These are phyloP conservation scores for Monoraphidium neglectum DNA, from an alignment of 139 green algal species.

Conservation along the genomic window DNA sequence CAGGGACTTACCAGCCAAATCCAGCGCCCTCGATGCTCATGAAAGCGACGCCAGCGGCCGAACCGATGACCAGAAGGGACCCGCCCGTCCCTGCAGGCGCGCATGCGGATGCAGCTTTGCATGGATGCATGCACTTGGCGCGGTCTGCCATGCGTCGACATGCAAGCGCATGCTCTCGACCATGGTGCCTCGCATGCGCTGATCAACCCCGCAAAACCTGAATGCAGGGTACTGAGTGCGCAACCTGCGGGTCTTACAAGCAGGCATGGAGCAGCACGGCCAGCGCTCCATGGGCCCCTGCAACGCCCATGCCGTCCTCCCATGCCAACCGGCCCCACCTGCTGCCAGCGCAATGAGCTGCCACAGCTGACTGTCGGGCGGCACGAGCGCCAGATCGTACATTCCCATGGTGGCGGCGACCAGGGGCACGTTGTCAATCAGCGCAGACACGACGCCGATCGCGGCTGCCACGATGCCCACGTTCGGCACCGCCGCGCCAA, in stretches of 20 bases:
- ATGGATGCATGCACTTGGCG: too few relatives aligned
- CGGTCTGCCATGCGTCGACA: too few relatives aligned
- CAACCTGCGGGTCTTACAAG: too few relatives aligned
- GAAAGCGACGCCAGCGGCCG: constrained; percentile 69
- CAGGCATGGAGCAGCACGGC: too few relatives aligned
- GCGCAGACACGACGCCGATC: constrained; percentile 66
- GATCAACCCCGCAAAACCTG: too few relatives aligned
- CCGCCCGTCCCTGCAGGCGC: constrained; percentile 70
- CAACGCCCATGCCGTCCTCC: too few relatives aligned
- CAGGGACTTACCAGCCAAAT: constrained; percentile 83
- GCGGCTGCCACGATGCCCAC: constrained; percentile 54
- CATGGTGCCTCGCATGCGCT: too few relatives aligned
- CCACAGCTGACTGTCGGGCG: constrained; percentile 53
- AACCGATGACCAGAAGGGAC: constrained; percentile 77
- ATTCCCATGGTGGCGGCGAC: constrained; percentile 82
- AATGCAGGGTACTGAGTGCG: too few relatives aligned
- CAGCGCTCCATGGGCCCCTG: too few relatives aligned
- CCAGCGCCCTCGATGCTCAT: constrained; percentile 71
- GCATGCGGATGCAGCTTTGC: constrained; percentile 15
- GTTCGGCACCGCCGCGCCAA: constrained; percentile 46
- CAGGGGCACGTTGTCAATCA: constrained; percentile 83
- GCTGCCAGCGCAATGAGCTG: constrained; percentile 37
- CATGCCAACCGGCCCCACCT: too few relatives aligned
- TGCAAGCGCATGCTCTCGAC: too few relatives aligned
- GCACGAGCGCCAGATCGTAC: constrained; percentile 54